Evolutionary conservation across 2,329 filamentous ascomycete species (phyloP).

Genomic region (Exophiala sideris): DNA sequence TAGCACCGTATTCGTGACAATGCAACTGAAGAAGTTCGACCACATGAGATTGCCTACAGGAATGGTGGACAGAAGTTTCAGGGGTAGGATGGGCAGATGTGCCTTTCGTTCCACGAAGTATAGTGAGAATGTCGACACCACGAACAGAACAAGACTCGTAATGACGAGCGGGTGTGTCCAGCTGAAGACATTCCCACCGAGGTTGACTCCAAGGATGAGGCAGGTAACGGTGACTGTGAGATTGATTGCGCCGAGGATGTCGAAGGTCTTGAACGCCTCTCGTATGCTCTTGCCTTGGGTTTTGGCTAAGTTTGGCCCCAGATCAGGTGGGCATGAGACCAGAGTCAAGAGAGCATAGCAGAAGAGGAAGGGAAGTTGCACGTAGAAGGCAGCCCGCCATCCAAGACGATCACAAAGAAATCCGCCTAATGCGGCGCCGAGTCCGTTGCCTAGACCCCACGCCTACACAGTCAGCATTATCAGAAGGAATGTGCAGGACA

Average conservation of each 20-base stretch:
- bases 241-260: constrained; percentile 54
- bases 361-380: constrained; percentile 55
- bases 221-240: constrained; percentile 53
- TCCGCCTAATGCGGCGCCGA: constrained; percentile 68
- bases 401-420: constrained; percentile 67
- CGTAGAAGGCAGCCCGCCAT: constrained; percentile 70
- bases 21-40: constrained; percentile 49
- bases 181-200: constrained; percentile 62
- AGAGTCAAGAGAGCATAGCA: constrained; percentile 47
- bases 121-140: constrained; percentile 50
- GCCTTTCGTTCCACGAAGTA: constrained; percentile 53
- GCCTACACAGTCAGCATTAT: constrained; percentile 1
- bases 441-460: constrained; percentile 24
- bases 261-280: constrained; percentile 56
- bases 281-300: constrained; percentile 44
- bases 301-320: constrained; percentile 46
- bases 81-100: constrained; percentile 58
- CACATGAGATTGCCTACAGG: constrained; percentile 60
- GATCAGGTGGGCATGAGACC: constrained; percentile 41
- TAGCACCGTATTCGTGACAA: constrained; percentile 53
- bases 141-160: constrained; percentile 49
- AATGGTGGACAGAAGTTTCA: constrained; percentile 48
- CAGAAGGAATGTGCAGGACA: background rate
- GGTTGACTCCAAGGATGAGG: constrained; percentile 59
- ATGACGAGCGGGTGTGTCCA: constrained; percentile 62